Evolutionary conservation across 192 early-diverging fungal species (phyloP).

Genomic region (Cetraspora pellucida): DNA sequence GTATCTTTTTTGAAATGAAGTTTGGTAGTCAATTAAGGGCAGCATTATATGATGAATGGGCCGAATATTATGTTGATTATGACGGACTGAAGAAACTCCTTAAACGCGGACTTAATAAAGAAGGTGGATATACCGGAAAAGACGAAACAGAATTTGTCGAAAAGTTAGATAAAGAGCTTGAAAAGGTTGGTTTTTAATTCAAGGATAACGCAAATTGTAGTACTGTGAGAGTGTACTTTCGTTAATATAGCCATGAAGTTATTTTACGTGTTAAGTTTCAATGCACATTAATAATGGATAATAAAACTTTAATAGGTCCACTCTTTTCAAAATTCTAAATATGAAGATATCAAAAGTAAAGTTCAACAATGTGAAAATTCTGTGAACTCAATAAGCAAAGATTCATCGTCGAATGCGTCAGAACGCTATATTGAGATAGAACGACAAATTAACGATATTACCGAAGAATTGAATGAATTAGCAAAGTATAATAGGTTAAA

Average conservation of each 20-base stretch:
- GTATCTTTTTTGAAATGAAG: conserved; percentile 53
- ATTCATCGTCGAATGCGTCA: conserved; percentile 42
- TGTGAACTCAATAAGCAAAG: conserved; percentile 58
- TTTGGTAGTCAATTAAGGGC: conserved; percentile 82
- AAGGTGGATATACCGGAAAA: conserved; percentile 76
- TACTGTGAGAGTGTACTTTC: neutral
- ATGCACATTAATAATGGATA: neutral
- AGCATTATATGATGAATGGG: conserved; percentile 77
- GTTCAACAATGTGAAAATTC: conserved; percentile 66
- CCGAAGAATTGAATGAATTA: conserved; percentile 77
- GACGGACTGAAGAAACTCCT: conserved; percentile 83
- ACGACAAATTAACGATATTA: conserved; percentile 69
- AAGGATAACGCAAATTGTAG: conserved; percentile 19
- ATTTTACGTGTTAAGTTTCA: neutral
- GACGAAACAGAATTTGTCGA: conserved; percentile 93
- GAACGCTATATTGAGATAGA: conserved; percentile 47
- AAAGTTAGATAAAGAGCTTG: conserved; percentile 82
- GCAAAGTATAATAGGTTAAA: conserved; percentile 77
- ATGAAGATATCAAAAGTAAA: conserved; percentile 70
- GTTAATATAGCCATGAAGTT: neutral
- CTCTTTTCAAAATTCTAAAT: conserved; percentile 73
- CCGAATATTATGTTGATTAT: conserved; percentile 79
- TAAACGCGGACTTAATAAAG: conserved; percentile 64
- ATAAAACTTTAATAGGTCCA: conserved; percentile 52
- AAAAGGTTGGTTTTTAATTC: conserved; percentile 63